A percentile compares a stretch with the other conserved stretches of the same genome.
These are phyloP conservation scores for Magnaporthiopsis incrustans DNA, from an alignment of 2,329 filamentous ascomycete genomes.

Conservation along the genomic window DNA sequence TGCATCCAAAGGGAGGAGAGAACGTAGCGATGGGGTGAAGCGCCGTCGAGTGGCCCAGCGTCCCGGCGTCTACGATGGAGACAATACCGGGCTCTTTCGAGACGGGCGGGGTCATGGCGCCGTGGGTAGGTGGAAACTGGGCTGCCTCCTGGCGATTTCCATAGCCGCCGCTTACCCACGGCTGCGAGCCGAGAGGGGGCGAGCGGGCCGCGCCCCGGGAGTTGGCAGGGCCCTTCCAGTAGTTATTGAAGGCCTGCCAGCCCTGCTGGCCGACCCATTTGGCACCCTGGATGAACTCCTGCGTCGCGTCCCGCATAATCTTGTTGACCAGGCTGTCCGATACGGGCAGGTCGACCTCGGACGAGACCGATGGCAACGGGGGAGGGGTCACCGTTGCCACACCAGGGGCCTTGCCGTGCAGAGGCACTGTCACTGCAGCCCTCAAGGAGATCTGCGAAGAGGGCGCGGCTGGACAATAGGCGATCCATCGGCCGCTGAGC, in stretches of 20 bases:
- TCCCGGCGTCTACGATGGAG: conserved; percentile 64
- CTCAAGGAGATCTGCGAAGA: conserved; percentile 64
- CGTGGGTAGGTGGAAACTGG: conserved; percentile 71
- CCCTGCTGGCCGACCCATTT: conserved; percentile 73
- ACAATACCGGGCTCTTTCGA: conserved; percentile 64
- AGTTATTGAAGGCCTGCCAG: conserved; percentile 69
- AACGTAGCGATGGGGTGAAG: conserved; percentile 65
- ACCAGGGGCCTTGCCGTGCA: conserved; percentile 47
- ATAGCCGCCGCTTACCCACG: conserved; percentile 35
- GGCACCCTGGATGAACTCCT: conserved; percentile 67
- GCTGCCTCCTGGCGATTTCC: conserved; percentile 37
- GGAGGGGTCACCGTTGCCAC: conserved; percentile 57
- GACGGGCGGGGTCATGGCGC: conserved; percentile 46
- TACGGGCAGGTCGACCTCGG: conserved; percentile 64
- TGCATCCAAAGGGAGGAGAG: conserved; percentile 64
- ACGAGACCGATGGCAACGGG: conserved; percentile 57
- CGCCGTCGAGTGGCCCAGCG: conserved; percentile 41
- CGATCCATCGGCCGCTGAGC: conserved; percentile 66
- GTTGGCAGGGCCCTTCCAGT: conserved; percentile 57
- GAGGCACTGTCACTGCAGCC: conserved; percentile 52
- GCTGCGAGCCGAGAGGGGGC: conserved; percentile 31
- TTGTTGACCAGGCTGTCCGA: conserved; percentile 66
- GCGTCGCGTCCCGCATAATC: conserved; percentile 70
- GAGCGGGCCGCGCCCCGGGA: conserved; percentile 36
- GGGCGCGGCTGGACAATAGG: conserved; percentile 65